Base-by-base conservation (phyloP, 345 rosid genomes). In the Gossypium arboreum region DNA sequence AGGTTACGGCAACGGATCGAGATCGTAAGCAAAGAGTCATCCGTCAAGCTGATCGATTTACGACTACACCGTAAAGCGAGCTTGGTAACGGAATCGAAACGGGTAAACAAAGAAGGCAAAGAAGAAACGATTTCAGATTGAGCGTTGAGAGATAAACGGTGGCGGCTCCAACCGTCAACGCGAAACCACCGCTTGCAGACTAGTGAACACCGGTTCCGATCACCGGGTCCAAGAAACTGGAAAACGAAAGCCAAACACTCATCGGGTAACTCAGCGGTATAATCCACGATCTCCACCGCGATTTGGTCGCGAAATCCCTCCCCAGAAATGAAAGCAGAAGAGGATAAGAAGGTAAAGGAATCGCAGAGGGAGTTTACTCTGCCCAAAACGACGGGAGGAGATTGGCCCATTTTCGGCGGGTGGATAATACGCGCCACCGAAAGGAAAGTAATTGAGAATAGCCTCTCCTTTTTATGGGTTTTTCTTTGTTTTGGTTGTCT, bases 171-270 rank as follows among this genome's bases (percentile, higher is more conserved):
- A 9, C 95, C 97, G 78, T 95, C 99, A 8, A 95, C 96, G 65
- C 72, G 79, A 2, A 84, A 74, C 98, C 98, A 95, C 80, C 97
- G 88, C 76, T 84, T 84, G 82, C 91, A 88, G 45, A 95, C 96
- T 11, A 75, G 79, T 12, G 99, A 95, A 77, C 94, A 93, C 7
- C 76, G 76, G n/a, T 88, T 90, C 75, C 94, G 87, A 82, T 93
- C 96, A 0, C 84, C 84, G 12, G 87, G 64, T 54, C 87, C 83
- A 1, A 95, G 90, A 66, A 86, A 90, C 57, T 93, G 99, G 67
- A 93, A 95, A 8, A 91, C 77, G 75, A 71, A 79, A 62, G 97
- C 98, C 73, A 95, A 83, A 81, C 94, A 89, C 80, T 95, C 97
- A 51, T 93, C 97, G 4, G 97, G 99, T 1, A 92, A 78, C 77